These are phyloP conservation scores for Saturnispora dispora DNA, from an alignment of 805 yeast species.

Conservation along the genomic window DNA sequence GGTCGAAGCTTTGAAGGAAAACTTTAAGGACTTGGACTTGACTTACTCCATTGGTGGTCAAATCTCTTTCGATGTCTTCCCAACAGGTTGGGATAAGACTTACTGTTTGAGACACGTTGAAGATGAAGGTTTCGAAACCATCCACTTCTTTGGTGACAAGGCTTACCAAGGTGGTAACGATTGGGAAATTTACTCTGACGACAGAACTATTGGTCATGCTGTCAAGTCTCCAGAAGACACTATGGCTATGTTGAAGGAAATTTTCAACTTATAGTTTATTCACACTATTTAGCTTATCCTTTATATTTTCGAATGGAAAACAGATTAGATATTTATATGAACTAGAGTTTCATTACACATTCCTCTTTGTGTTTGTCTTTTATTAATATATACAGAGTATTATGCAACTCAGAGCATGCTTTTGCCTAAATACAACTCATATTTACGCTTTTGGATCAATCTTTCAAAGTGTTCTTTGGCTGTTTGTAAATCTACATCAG, in stretches of 20 bases:
- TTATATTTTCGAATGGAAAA: neutral
- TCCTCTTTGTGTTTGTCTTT: too few species aligned
- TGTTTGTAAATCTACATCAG: neutral
- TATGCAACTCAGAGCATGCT: neutral
- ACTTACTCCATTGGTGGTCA: slow-evolving; percentile 99
- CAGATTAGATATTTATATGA: neutral
- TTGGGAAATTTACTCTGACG: slow-evolving; percentile 88
- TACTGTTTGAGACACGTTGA: slow-evolving; percentile 91
- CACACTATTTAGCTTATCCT: neutral
- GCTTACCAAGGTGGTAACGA: slow-evolving; percentile 97
- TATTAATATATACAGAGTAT: neutral
- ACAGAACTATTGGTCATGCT: slow-evolving; percentile 93
- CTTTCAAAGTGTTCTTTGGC: neutral
- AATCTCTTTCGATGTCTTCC: slow-evolving; percentile 98
- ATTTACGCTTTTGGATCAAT: neutral
- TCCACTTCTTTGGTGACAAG: slow-evolving; percentile 99
- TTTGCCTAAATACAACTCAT: neutral
- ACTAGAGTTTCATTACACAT: neutral
- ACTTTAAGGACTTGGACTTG: slow-evolving; percentile 74
- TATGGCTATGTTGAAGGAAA: slow-evolving; percentile 70
- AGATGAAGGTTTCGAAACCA: slow-evolving; percentile 71
- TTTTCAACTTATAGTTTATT: slow-evolving; percentile 44
- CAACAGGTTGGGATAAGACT: slow-evolving; percentile 99
- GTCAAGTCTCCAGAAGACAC: slow-evolving; percentile 89
- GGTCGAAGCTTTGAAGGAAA: slow-evolving; percentile 75